A percentile compares a stretch with the other conserved stretches of the same genome.
These are phyloP conservation scores for Cicer arietinum DNA, from an alignment of 306 rosid species.

Conservation along the genomic window DNA sequence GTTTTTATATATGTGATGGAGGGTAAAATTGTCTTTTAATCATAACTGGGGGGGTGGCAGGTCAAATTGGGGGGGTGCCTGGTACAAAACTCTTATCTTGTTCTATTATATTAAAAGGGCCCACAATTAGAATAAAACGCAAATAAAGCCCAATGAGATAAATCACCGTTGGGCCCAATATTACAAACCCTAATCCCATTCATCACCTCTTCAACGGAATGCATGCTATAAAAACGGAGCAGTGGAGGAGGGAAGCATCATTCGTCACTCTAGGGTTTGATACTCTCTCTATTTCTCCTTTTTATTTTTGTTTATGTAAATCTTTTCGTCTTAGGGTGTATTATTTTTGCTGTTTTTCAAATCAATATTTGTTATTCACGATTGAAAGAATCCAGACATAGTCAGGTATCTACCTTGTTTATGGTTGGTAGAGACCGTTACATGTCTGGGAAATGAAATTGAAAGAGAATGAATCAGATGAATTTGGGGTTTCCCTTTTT, in stretches of 20 bases:
- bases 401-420: constrained; percentile 32
- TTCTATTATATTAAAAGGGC: too few species aligned
- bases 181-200: constrained; percentile 24
- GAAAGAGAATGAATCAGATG: constrained; percentile 34
- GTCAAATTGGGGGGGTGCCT: too few species aligned
- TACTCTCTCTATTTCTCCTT: background rate
- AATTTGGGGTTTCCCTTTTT: constrained; percentile 45
- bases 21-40: too few species aligned
- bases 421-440: constrained; percentile 34
- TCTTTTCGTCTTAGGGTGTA: background rate
- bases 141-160: background rate
- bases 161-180: background rate
- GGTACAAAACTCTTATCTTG: too few species aligned
- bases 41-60: too few species aligned
- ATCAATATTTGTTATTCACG: background rate
- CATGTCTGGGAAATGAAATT: constrained; percentile 45
- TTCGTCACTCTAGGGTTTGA: background rate
- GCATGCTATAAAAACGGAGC: background rate
- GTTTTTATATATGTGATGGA: too few species aligned
- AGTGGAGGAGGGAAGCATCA: background rate
- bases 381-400: constrained; percentile 39
- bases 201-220: background rate
- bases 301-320: background rate
- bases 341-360: background rate
- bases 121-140: too few species aligned